Evolutionary conservation across 305 asterid genomes (phyloP), one percentile per base, ranked within the genome.

Genomic region (Fraxinus angustifolia): DNA sequence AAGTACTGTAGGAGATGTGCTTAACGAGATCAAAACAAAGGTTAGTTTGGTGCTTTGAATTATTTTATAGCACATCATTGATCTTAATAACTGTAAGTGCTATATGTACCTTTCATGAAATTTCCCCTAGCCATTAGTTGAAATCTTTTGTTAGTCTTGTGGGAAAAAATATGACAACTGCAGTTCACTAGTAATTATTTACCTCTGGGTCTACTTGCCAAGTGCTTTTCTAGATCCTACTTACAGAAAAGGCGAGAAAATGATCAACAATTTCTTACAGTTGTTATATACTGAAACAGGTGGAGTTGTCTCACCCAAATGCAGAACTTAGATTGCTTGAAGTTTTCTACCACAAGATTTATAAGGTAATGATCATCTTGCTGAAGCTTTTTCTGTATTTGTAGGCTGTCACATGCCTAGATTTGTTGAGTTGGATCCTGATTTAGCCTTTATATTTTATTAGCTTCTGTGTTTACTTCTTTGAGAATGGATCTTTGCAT

Each of bases 1-100:
- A 83, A 89, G 92, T 83, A 88, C 86, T 77, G 92, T 92, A 67
- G 93, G 89, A 42, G 94, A 92, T 89, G 93, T 92, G 81, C 95
- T 90, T 76, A 87, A 90, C 83, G 96, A 92, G 80, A 88, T 91
- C 83, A 91, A 89, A 85, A 79, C 92, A 80, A 92, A 93, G 97
- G 96, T 88, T 81, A 79, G 75, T 75, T 80, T 21, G 28, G 19
- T 81, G 81, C 73, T 78, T 38, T 16, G 58, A 53, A 50, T 17
- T 72, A 16, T 83, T 70, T 74, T 80, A 26, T 73, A 78, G 30
- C 71, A 74, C 12, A 45, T n/a, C 65, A 28, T 42, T 38, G n/a
- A 6, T 31, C 12, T 65, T 50, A 30, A 58, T 58, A 17, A 58
- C 67, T 19, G 67, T 2, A 17, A 56, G 67, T 56, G 11, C 67